Conservation (phyloP, 2,329 filamentous ascomycete genomes). For the Ilyonectria destructans region DNA sequence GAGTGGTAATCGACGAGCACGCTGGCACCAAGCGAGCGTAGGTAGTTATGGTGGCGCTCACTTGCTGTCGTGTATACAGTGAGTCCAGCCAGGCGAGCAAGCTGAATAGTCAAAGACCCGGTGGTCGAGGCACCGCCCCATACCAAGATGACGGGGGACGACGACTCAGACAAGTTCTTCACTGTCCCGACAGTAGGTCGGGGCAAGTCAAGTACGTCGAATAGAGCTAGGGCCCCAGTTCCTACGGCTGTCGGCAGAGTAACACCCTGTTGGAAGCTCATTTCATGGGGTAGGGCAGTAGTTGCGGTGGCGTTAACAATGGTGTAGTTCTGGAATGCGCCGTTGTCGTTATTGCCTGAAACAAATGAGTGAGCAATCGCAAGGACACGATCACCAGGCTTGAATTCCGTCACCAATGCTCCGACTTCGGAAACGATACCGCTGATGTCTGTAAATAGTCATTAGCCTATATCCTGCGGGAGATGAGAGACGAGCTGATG, state of each 20-base stretch:
- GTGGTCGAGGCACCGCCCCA: conserved; percentile 9
- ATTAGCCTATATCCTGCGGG: background rate
- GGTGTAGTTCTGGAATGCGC: conserved; percentile 12
- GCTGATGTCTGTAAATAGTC: background rate
- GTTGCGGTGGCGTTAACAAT: background rate
- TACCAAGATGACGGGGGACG: background rate
- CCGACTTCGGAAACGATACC: conserved; percentile 8
- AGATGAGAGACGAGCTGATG: background rate
- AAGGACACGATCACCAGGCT: conserved; percentile 15
- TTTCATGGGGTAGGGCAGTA: background rate
- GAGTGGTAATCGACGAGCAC: conserved; percentile 17
- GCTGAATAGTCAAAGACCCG: conserved; percentile 7
- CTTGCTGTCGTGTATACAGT: conserved; percentile 7
- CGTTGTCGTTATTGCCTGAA: conserved; percentile 19
- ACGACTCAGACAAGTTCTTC: background rate
- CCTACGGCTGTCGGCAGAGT: conserved; percentile 9
- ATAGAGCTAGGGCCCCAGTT: conserved; percentile 14
- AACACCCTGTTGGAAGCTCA: conserved; percentile 12
- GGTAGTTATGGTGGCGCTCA: conserved; percentile 2
- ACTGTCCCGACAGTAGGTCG: background rate
- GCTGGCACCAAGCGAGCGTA: conserved; percentile 12
- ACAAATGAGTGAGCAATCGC: conserved; percentile 7
- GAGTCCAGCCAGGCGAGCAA: conserved; percentile 12
- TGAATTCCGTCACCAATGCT: background rate
- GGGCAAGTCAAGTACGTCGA: conserved; percentile 9